A percentile compares a stretch with the other conserved stretches of the same genome.
phyloP scores from a whole-genome alignment of 768 basidiomycete genomes.

The Lepiota brunneoincarnata region DNA sequence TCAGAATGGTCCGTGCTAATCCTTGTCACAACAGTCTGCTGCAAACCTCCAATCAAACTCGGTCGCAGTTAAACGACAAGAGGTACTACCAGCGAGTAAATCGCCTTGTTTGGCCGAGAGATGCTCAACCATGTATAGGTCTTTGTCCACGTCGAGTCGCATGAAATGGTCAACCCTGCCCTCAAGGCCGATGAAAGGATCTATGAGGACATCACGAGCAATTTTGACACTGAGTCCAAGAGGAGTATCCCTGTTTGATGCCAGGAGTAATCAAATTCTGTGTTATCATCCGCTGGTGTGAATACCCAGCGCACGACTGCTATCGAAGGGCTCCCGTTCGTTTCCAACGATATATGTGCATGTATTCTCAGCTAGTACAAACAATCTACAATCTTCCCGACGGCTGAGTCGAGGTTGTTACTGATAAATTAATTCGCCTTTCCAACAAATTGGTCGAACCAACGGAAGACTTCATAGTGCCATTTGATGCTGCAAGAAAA shows the following conservation, averaged over 20 bases:
- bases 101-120: not conserved
- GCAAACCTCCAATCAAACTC: not conserved
- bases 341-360: not conserved
- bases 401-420: not conserved
- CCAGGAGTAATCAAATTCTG: too few relatives aligned
- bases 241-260: not conserved
- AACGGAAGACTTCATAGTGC: slow-evolving; percentile 92
- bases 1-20: not conserved
- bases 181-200: slow-evolving; percentile 11
- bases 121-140: slow-evolving; percentile 3
- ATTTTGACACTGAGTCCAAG: slow-evolving; percentile 9
- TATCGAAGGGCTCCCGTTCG: not conserved
- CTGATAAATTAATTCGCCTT: slow-evolving; percentile 15
- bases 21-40: not conserved
- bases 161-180: slow-evolving; percentile 16
- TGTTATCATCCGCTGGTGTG: too few relatives aligned
- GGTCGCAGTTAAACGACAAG: not conserved
- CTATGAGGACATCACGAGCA: slow-evolving; percentile 5
- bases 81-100: not conserved
- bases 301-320: too few relatives aligned
- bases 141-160: slow-evolving; percentile 24
- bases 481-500: slow-evolving; percentile 70
- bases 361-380: not conserved
- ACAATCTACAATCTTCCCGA: not conserved
- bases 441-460: slow-evolving; percentile 75